Base-by-base conservation (phyloP, 352 stramenopile species). In the Globisporangium okanoganense region DNA sequence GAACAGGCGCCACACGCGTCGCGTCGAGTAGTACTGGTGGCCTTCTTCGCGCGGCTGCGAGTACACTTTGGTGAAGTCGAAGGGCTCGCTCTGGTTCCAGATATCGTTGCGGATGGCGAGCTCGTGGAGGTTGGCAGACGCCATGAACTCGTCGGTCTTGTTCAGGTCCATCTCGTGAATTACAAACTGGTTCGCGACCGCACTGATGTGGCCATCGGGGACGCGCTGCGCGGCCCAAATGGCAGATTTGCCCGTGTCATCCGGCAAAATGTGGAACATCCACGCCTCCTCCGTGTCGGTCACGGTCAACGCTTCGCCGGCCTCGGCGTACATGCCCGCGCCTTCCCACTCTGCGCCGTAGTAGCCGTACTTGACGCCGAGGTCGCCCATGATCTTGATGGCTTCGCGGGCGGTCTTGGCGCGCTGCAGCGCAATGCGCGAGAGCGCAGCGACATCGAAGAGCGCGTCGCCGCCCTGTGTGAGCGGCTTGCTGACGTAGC, bases 241-340 rank as follows among this genome's bases (percentile, higher is more conserved):
- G 8, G 93, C 94, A n/a, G 81, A 95, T 44, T 76, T 82, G 6
- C 92, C 90, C 12, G 93, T 98, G 55, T 97, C 90, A 63, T 98
- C 94, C 0, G 94, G 87, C 36, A 98, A 59, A 48, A 98, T 97
- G 70, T 99, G 95, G 70, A 99, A 98, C 51, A 99, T 88, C 94
- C 94, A 99, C 33, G 81, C 90, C 60, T 98, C 92, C 20, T 79
- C 78, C 3, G 85, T 73, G 71, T 99, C 95, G 2, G 80, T 90
- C 13, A 98, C 88, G 1, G 81, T 95, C 20, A 98, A 80, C 27
- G 87, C 85, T 73, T 98, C 95, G 12, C 85, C 91, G 31, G 80
- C 89, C 60, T 97, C 89, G 53, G 79, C 75, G 54, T 79, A 81
- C 25, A 80, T 70, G 45, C 48, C 56, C 0, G 78, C 64, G 7